Percentiles rank a stretch among this genome's conserved stretches.
Evolutionary conservation across 192 early-diverging fungal genomes (phyloP).

Genomic region (Rhizophlyctis rosea): DNA sequence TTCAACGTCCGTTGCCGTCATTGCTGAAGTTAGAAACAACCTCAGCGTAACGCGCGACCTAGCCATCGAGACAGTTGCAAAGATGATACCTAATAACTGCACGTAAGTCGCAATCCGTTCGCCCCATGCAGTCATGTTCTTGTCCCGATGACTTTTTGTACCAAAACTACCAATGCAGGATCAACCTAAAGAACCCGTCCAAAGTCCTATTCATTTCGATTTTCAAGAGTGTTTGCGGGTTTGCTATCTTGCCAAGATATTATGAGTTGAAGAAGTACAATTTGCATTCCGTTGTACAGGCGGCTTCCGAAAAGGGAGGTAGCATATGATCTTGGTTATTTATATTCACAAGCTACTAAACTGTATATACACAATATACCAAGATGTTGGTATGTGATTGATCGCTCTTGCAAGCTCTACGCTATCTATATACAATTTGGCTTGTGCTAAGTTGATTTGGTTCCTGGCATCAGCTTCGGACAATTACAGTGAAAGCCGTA

Average conservation of each 20-base stretch:
- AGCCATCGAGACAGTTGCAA: background rate
- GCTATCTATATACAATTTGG: no score
- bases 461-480: no score
- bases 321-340: no score
- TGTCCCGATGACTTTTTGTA: no score
- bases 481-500: no score
- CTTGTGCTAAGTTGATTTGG: no score
- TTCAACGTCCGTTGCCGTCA: constrained; percentile 33
- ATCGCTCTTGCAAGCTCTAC: no score
- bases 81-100: background rate
- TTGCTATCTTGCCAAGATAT: constrained; percentile 38
- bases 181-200: constrained; percentile 39
- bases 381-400: no score
- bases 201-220: constrained; percentile 41
- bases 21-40: constrained; percentile 45
- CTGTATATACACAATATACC: no score
- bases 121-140: no score
- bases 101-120: background rate
- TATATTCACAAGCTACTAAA: no score
- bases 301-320: no score
- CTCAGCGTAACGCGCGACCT: constrained; percentile 11
- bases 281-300: constrained; percentile 23
- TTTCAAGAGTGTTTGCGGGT: constrained; percentile 49
- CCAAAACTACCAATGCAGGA: constrained; percentile 29
- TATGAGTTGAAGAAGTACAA: constrained; percentile 47